phyloP scores from a whole-genome alignment of 257 asterid genomes.

The Plantago elongata region DNA sequence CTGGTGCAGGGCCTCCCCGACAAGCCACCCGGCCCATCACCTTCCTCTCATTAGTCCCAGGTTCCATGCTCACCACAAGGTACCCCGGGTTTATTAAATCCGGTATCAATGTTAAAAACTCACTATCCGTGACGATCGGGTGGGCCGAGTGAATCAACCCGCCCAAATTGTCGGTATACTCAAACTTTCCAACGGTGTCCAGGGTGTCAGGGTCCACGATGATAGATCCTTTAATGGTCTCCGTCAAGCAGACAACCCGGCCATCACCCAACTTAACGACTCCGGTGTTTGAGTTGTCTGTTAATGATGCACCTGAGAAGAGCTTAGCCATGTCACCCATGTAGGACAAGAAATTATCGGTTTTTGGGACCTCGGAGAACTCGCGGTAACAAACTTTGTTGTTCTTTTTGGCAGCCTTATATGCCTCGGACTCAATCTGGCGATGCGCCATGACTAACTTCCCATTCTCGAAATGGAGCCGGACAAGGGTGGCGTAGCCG shows the following conservation, averaged over 20 bases:
- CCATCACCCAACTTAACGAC: slow-evolving; percentile 84
- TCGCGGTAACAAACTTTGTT: slow-evolving; percentile 78
- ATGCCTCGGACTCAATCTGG: slow-evolving; percentile 83
- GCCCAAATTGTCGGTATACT: slow-evolving; percentile 59
- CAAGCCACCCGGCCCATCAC: slow-evolving; percentile 71
- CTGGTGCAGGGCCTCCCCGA: slow-evolving; percentile 77
- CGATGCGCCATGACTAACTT: slow-evolving; percentile 77
- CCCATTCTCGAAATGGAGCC: slow-evolving; percentile 64
- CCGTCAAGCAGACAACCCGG: slow-evolving; percentile 84
- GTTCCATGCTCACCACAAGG: slow-evolving; percentile 65
- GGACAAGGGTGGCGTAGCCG: slow-evolving; percentile 93
- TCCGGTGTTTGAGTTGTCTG: slow-evolving; percentile 94
- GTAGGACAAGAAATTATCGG: slow-evolving; percentile 61
- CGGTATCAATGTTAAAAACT: slow-evolving; percentile 66
- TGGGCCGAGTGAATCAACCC: slow-evolving; percentile 90
- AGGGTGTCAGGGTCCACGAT: slow-evolving; percentile 58
- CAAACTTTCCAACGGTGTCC: slow-evolving; percentile 64
- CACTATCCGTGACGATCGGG: slow-evolving; percentile 76
- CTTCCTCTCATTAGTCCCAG: slow-evolving; percentile 77
- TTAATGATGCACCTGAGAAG: slow-evolving; percentile 82
- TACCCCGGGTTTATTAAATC: slow-evolving; percentile 81
- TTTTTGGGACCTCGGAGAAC: slow-evolving; percentile 79
- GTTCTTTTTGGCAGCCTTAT: slow-evolving; percentile 65
- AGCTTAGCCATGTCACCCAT: slow-evolving; percentile 81
- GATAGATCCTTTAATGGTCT: slow-evolving; percentile 81